phyloP scores from a whole-genome alignment of 2,329 filamentous ascomycete species.

The Fusarium udum region DNA sequence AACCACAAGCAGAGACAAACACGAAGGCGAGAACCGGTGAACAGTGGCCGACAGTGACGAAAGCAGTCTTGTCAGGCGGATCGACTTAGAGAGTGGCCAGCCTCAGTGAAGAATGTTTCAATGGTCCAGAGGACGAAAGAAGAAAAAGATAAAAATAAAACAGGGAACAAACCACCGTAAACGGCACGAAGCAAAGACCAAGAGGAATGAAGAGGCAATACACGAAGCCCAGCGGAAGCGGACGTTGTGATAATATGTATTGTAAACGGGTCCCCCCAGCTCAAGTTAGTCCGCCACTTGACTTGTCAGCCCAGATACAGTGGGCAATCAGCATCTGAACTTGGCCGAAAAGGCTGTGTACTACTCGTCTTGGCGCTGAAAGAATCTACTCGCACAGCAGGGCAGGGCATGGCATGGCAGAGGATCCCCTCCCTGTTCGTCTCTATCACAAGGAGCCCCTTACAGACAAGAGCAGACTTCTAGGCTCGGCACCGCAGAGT shows the following conservation, averaged over 20 bases:
- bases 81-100: constrained; percentile 23
- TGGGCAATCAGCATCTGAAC: constrained; percentile 2
- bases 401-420: background rate
- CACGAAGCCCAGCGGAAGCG: constrained; percentile 20
- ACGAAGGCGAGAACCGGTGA: constrained; percentile 6
- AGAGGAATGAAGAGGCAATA: constrained; percentile 31
- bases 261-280: constrained; percentile 7
- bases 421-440: constrained; percentile 2
- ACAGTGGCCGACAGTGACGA: constrained; percentile 19
- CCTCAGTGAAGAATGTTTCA: constrained; percentile 30
- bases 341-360: background rate
- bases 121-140: constrained; percentile 5
- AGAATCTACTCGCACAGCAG: constrained; percentile 1
- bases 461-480: constrained; percentile 1
- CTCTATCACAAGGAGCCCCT: constrained; percentile 12
- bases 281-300: background rate
- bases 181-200: constrained; percentile 13
- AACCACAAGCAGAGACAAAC: constrained; percentile 21
- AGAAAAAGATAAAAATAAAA: constrained; percentile 9
- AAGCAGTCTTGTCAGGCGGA: constrained; percentile 5
- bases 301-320: constrained; percentile 4
- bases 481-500: background rate
- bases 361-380: constrained; percentile 4
- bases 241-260: constrained; percentile 40
- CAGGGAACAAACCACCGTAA: constrained; percentile 20